Base-by-base conservation (phyloP, 805 yeast genomes). In the Metschnikowia lunata region DNA sequence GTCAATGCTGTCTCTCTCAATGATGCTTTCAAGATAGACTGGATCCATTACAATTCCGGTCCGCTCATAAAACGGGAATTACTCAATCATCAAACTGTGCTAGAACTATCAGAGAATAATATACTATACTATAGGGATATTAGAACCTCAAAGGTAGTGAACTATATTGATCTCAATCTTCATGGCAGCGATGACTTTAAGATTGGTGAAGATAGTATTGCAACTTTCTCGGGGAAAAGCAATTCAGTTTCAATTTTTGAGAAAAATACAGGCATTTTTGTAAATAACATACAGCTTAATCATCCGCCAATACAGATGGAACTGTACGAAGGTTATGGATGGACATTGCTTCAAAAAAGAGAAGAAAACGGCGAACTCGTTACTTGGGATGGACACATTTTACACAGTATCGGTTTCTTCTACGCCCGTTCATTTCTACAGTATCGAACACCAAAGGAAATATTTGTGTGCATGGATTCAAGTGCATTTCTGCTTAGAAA, bases 21-120 rank as follows among this genome's bases (percentile, higher is more conserved):
- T 42, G 82, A 79, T 47, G 80, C 82, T 0, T 78, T 74, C 55
- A 60, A 61, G 13, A 65, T 66, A 30, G 87, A 82, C 52, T 80
- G 83, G 83, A 73, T 78, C 37, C 58, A 69, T 8, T 66, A 64
- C 28, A 72, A 69, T 39, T 59, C 76, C 27, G 83, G 83, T 0
- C 51, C 56, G 7, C 63, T 74, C 26, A 31, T 38, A 28, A 39
- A 46, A 33, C 42, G 35, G n/a, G 45, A 42, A n/a, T 27, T 58
- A 8, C 28, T 56, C 23, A 34, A 50, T 39, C 39, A 53, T 14
- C 50, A 54, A 6, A 41, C 55, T 15, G 34, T 61, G 9, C 33
- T 61, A 12, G 51, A 60, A 1, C 48, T 66, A 8, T 57, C 71
- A 5, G 56, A 55, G 27, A 36, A 49, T 6, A 56, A 58, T 26